Base-by-base conservation (phyloP, 495 filamentous ascomycete species). In the Penicillium robsamsonii region DNA sequence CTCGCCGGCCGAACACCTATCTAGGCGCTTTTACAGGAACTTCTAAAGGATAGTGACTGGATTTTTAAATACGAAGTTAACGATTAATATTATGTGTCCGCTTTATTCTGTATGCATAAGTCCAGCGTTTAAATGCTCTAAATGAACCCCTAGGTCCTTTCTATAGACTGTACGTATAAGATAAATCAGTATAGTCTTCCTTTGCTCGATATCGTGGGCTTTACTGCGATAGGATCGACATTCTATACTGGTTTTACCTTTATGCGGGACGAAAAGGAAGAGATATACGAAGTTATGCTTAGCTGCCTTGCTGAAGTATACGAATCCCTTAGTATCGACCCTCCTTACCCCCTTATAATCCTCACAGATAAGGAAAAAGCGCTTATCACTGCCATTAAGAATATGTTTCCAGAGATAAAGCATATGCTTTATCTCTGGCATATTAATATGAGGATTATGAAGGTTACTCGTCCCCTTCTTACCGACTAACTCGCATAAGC, bases 101-200 rank as follows among this genome's bases (percentile, higher is more conserved):
- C 3, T 2, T 5, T 41, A 20, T 41, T 41, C 18, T 41, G 18
- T 41, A 41, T 41, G 18, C 18, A 41, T 41, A 20, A 20, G 18
- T 7, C 38, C 6, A 51, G 33, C 38, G 20, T 57, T 13, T 18
- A 20, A 13, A 40, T 57, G 24, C 55, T 44, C 0, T 5, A 38
- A 11, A 5, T 3, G 2, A 20, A 59, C 44, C 18, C 31, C 27
- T 25, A 25, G 35, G 52, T 59, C 37, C 4, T 59, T 30, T 49
- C 29, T 3, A 59, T 59, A 20, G 50, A 59, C 27, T 54, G 24
- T 33, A 67, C 50, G 1, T 64, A 64, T 20, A 57, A 61, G 22
- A 61, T 57, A 1, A 67, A 67, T 41, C 33, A 17, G 25, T 67
- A 65, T 38, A 41, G 52, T 15, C 43, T 65, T 12, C 62, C 50